These are phyloP conservation scores for Fusarium anguioides DNA, from an alignment of 2,329 filamentous ascomycete genomes.

Conservation along the genomic window DNA sequence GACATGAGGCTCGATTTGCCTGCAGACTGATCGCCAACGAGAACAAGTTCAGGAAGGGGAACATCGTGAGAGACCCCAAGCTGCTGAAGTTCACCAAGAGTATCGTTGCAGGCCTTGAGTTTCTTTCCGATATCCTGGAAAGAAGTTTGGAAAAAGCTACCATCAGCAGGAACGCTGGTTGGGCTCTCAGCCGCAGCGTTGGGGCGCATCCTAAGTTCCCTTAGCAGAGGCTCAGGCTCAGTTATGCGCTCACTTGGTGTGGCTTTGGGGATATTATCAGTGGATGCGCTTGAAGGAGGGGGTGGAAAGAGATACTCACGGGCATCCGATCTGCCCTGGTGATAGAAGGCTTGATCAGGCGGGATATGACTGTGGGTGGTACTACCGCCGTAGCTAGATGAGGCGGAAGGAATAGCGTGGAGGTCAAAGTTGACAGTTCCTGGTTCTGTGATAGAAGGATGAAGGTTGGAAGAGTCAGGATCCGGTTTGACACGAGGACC, in stretches of 20 bases:
- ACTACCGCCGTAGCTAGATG: constrained; percentile 36
- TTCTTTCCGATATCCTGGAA: constrained; percentile 69
- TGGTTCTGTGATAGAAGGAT: constrained; percentile 23
- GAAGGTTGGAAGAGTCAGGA: constrained; percentile 33
- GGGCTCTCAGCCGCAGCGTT: constrained; percentile 41
- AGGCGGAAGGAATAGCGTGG: constrained; percentile 23
- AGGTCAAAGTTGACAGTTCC: constrained; percentile 17
- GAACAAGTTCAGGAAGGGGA: constrained; percentile 80
- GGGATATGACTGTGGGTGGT: constrained; percentile 21
- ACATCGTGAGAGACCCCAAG: constrained; percentile 79
- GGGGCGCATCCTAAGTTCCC: constrained; percentile 51
- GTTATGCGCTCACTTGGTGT: constrained; percentile 51
- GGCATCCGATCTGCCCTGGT: constrained; percentile 52
- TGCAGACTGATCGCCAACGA: constrained; percentile 86
- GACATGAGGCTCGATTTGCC: constrained; percentile 81
- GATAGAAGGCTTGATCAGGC: constrained; percentile 42
- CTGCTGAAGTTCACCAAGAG: constrained; percentile 74
- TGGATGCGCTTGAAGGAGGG: neutral
- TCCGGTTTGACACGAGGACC: constrained; percentile 46
- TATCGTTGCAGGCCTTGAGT: constrained; percentile 73
- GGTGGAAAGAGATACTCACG: constrained; percentile 47
- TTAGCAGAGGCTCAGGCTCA: constrained; percentile 53
- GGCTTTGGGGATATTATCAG: constrained; percentile 44
- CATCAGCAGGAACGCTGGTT: constrained; percentile 45
- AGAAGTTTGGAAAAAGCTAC: constrained; percentile 56